Evolutionary conservation across 768 basidiomycete genomes (phyloP), one percentile per base, ranked within the genome.

Genomic region (Termitomyces titanicus): DNA sequence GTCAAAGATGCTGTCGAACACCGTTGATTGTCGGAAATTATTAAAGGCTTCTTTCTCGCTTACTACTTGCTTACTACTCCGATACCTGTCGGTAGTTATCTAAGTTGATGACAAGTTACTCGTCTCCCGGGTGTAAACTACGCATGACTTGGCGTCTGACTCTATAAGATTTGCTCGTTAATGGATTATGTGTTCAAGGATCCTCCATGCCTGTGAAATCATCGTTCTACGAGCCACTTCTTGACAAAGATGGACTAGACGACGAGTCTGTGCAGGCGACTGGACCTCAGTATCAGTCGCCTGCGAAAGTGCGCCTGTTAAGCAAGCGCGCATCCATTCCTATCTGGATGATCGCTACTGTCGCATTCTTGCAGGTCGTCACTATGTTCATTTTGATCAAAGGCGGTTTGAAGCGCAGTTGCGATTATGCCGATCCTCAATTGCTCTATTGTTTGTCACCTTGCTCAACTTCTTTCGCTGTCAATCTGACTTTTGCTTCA

Each of bases 181-280:
- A n/a, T n/a, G n/a, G 39, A 31, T 27, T 3, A 15, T 24, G n/a
- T 11, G 3, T 51, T 43, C 27, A 51, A 51, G 51, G 17, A 43
- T 31, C 25, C 37, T 33, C 22, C 27, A 51, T 51, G 51, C 31
- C 51, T 34, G 13, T 51, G 51, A 51, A 51, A 51, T 43, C 39
- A 15, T 51, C 51, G 15, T 29, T 51, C 43, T 55, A 55, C 54
- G 40, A 55, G 42, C 47, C 54, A 29, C 42, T 56, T 11, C 49
- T 56, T n/a, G 37, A 43, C 47, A 55, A 51, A 37, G 51, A 53
- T 18, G 51, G 35, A n/a, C 17, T 38, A 18, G 47, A 51, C 20
- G 22, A 20, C 17, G 54, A 51, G 42, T 37, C 34, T 5, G 43
- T 20, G n/a, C 40, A 35, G 11, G 34, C n/a, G 34, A 34, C 5